Evolutionary conservation across 257 asterid species (phyloP), one percentile per base, ranked within the genome.

Genomic region (Forsythia viridissima): DNA sequence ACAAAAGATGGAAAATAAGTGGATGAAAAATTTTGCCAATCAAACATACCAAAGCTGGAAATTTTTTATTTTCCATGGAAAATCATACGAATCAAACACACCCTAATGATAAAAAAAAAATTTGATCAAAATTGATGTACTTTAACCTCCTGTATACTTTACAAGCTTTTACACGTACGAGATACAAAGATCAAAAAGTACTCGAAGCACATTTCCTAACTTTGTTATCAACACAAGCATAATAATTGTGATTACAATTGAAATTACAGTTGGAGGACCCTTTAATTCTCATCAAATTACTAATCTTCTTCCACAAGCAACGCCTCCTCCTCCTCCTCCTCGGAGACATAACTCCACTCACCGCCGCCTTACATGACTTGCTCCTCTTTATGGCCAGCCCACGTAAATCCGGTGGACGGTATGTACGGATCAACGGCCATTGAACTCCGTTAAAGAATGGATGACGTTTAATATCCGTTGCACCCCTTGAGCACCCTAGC

Each of bases 381-480:
- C 88, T 85, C 91, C 90, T 83, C 78, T 85, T 90, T 55, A 90
- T 83, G 15, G 81, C 73, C 76, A 92, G 38, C 13, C 98, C 98
- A 43, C 94, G 91, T 4, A 91, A 77, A 66, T 92, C 98, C 88
- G 98, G 98, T 42, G 96, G 88, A 81, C 90, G 86, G 88, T 83
- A 91, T 15, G 87, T 88, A 38, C 98, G 84, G 51, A 94, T 89
- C 82, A 94, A 80, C 85, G 98, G 96, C 98, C 98, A 94, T 83
- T 94, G 93, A 38, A 94, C 79, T 3, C 93, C 98, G 79, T 86
- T 72, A 20, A 94, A 94, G 39, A 94, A 94, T 3, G 97, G 95
- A 87, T 94, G 98, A 0, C 95, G 92, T 80, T 92, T 94, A 70
- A 94, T 89, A 59, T 94, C 98, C 70, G 98, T 91, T 12, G 98